Conservation (phyloP, 306 rosid species). For the Amphicarpaea edgeworthii region DNA sequence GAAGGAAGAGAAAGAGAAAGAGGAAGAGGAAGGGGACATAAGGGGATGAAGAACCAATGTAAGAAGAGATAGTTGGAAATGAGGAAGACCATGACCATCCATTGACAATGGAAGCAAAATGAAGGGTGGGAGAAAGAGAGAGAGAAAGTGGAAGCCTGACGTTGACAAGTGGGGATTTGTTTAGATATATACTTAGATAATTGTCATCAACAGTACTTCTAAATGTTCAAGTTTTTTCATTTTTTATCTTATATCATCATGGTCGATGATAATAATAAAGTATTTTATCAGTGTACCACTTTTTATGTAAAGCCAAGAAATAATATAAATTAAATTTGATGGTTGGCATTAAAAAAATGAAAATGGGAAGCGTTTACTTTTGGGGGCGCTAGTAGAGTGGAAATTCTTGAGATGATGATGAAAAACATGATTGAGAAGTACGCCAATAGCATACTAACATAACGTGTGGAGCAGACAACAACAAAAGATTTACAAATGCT, state of each 20-base stretch:
- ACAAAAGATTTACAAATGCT: constrained; percentile 6
- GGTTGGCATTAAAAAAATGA: constrained; percentile 27
- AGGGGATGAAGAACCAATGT: constrained; percentile 51
- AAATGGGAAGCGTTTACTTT: constrained; percentile 60
- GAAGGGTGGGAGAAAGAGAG: constrained; percentile 28
- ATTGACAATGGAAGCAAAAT: constrained; percentile 49
- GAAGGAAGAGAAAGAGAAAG: constrained; percentile 30
- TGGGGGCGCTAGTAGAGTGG: constrained; percentile 42
- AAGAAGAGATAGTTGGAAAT: constrained; percentile 47
- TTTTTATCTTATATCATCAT: background rate
- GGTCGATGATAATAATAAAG: too few species aligned
- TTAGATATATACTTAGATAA: background rate
- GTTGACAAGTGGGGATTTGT: constrained; percentile 53
- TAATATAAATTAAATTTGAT: background rate
- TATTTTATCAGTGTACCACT: too few species aligned
- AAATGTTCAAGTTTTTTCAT: background rate
- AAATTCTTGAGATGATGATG: constrained; percentile 37
- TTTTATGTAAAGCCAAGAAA: too few species aligned
- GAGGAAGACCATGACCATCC: constrained; percentile 56
- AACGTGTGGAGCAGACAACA: constrained; percentile 44
- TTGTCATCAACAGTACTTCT: background rate
- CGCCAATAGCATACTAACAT: constrained; percentile 42
- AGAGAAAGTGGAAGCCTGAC: constrained; percentile 46
- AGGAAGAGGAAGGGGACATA: constrained; percentile 43
- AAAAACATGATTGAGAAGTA: constrained; percentile 44